Conservation (phyloP, 2,329 filamentous ascomycete species). For the Hymenoscyphus salicellus region DNA sequence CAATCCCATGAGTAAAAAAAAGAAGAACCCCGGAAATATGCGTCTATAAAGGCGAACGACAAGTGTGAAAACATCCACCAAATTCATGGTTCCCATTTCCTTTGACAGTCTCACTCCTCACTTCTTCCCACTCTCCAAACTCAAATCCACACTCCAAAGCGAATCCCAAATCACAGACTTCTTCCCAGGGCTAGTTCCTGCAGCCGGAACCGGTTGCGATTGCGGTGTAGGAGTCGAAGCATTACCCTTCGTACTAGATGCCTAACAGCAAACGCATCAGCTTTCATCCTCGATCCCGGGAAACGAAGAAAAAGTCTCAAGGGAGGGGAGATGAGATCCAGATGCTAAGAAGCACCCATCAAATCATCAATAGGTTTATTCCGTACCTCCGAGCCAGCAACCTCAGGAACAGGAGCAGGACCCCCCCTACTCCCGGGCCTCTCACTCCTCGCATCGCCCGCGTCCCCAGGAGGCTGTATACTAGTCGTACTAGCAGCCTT, state of each 20-base stretch:
- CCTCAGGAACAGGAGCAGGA: neutral
- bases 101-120: neutral
- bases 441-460: constrained; percentile 25
- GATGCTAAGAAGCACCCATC: constrained; percentile 26
- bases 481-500: constrained; percentile 24
- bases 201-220: constrained; percentile 14
- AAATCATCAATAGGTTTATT: constrained; percentile 30
- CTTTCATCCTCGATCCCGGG: neutral
- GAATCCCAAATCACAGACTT: constrained; percentile 60
- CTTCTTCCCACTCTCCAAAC: constrained; percentile 44
- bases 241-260: neutral
- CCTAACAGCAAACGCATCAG: neutral
- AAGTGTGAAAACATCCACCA: too few species aligned
- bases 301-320: neutral
- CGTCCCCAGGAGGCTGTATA: constrained; percentile 21
- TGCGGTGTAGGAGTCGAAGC: constrained; percentile 7
- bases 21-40: neutral
- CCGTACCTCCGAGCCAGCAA: constrained; percentile 29
- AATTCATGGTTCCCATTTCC: neutral
- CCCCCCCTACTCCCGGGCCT: constrained; percentile 17
- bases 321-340: neutral
- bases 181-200: constrained; percentile 38
- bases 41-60: neutral
- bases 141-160: constrained; percentile 60
- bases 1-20: neutral